Evolutionary conservation across 345 rosid species (phyloP).

Genomic region (Linum usitatissimum): DNA sequence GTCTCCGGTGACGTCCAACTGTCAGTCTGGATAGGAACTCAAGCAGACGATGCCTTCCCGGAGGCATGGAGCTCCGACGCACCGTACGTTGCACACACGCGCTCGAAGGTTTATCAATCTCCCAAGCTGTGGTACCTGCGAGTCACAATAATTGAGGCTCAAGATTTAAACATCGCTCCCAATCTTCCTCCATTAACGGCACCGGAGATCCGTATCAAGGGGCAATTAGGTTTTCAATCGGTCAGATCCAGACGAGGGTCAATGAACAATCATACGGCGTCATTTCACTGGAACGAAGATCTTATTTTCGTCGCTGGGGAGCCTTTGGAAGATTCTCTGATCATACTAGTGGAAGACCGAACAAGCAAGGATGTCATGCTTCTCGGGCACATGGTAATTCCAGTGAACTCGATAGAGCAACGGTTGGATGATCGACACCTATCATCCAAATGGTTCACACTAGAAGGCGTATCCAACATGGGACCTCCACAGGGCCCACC

Average conservation of each 20-base stretch:
- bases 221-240: slow-evolving; percentile 70
- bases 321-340: slow-evolving; percentile 69
- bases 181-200: slow-evolving; percentile 77
- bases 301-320: slow-evolving; percentile 83
- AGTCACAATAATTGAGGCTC: slow-evolving; percentile 76
- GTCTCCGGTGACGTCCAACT: slow-evolving; percentile 84
- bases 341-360: slow-evolving; percentile 65
- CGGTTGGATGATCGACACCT: slow-evolving; percentile 69
- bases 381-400: slow-evolving; percentile 52
- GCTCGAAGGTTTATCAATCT: slow-evolving; percentile 90
- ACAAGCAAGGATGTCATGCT: slow-evolving; percentile 42
- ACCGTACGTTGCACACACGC: slow-evolving; percentile 71
- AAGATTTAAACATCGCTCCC: slow-evolving; percentile 64
- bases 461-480: slow-evolving; percentile 32
- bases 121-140: slow-evolving; percentile 94
- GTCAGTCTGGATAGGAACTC: slow-evolving; percentile 91
- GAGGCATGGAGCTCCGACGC: slow-evolving; percentile 90
- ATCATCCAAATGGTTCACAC: slow-evolving; percentile 54
- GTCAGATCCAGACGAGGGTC: slow-evolving; percentile 68
- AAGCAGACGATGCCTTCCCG: slow-evolving; percentile 87
- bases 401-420: slow-evolving; percentile 66
- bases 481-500: slow-evolving; percentile 3
- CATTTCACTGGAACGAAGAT: slow-evolving; percentile 89
- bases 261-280: slow-evolving; percentile 55
- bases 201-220: slow-evolving; percentile 76